Evolutionary conservation across 2,329 filamentous ascomycete genomes (phyloP).

Genomic region (Colletotrichum tropicicola): DNA sequence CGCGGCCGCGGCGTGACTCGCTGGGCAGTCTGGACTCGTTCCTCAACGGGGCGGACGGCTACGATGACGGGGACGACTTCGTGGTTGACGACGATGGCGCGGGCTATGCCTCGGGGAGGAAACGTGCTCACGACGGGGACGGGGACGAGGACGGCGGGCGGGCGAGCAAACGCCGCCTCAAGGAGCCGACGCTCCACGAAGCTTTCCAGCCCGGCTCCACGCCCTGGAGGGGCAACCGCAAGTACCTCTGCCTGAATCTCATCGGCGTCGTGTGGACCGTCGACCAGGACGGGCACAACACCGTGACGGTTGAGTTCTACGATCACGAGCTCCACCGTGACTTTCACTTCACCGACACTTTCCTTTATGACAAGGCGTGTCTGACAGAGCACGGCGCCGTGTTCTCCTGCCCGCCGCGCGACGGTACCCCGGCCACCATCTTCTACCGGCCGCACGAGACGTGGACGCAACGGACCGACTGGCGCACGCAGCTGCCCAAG

Average conservation of each 20-base stretch:
- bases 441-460: constrained; percentile 98
- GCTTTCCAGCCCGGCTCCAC: constrained; percentile 95
- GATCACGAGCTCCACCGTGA: constrained; percentile 92
- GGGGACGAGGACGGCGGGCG: constrained; percentile 58
- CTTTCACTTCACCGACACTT: constrained; percentile 97
- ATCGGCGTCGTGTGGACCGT: constrained; percentile 97
- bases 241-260: constrained; percentile 92
- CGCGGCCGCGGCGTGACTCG: constrained; percentile 64
- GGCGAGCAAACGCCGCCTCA: constrained; percentile 57
- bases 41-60: constrained; percentile 66
- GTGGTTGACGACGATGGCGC: constrained; percentile 95
- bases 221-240: constrained; percentile 92
- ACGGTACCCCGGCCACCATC: constrained; percentile 75
- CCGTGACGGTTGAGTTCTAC: constrained; percentile 96
- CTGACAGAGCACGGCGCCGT: constrained; percentile 85
- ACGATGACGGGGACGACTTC: constrained; percentile 77
- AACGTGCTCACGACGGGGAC: constrained; percentile 59
- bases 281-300: constrained; percentile 92
- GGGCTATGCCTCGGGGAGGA: constrained; percentile 76
- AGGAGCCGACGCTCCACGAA: constrained; percentile 76
- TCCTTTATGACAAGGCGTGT: constrained; percentile 95
- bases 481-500: constrained; percentile 85
- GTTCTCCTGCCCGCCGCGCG: constrained; percentile 78
- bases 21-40: constrained; percentile 85
- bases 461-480: constrained; percentile 91